Conservation (phyloP, 2,329 filamentous ascomycete genomes). For the Scytalidium sp. region DNA sequence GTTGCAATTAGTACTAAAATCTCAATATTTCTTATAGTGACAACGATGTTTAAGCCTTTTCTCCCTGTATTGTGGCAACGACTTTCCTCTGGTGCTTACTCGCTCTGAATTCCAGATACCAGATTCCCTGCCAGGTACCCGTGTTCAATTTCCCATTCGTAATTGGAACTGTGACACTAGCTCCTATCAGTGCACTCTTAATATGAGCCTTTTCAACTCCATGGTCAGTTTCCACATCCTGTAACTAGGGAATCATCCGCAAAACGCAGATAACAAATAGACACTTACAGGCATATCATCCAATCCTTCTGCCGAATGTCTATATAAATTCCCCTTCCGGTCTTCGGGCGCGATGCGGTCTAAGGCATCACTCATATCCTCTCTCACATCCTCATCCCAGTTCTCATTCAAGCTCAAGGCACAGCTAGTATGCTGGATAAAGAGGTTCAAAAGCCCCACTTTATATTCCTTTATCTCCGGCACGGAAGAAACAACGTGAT, state of each 20-base stretch:
- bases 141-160: slow-evolving; percentile 73
- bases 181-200: slow-evolving; percentile 85
- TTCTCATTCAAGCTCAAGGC: slow-evolving; percentile 94
- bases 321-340: slow-evolving; percentile 71
- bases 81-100: slow-evolving; percentile 75
- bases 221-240: neutral
- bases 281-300: slow-evolving; percentile 87
- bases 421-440: slow-evolving; percentile 93
- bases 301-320: slow-evolving; percentile 80
- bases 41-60: slow-evolving; percentile 46
- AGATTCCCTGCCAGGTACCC: slow-evolving; percentile 78
- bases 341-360: slow-evolving; percentile 88
- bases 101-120: slow-evolving; percentile 48
- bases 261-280: too few relatives aligned
- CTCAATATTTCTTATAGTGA: neutral
- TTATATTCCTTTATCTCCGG: slow-evolving; percentile 84
- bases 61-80: slow-evolving; percentile 91
- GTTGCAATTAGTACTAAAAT: neutral
- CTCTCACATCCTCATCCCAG: slow-evolving; percentile 77
- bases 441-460: slow-evolving; percentile 81
- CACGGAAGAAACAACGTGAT: slow-evolving; percentile 65
- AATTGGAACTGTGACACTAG: slow-evolving; percentile 88
- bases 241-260: neutral
- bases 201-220: slow-evolving; percentile 67
- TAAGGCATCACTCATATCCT: slow-evolving; percentile 90